Base-by-base conservation (phyloP, 139 green algal species). In the Chloropicon primus region DNA sequence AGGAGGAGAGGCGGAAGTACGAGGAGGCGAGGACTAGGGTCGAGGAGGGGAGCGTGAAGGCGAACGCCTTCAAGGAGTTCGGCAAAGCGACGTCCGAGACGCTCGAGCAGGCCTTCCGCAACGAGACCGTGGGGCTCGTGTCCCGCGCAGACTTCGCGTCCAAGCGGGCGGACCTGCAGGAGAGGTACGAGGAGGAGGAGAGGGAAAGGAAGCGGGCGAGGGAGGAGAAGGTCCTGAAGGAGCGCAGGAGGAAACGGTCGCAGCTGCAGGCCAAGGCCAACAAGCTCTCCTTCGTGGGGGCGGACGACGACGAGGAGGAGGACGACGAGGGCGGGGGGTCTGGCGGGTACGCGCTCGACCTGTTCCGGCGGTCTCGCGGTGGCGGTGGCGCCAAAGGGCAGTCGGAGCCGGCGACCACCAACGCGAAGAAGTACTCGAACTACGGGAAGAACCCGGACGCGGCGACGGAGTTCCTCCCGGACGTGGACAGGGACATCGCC, bases 81-180 rank as follows among this genome's bases (percentile, higher is more conserved):
- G 92, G 87, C 23, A 73, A 82, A 0, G 87, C 84, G 2, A 89
- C 80, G 0, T 81, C 85, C 26, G 91, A 96, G 83, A 83, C 84
- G 0, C 74, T 95, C 1, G 94, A 98, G 80, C 82, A 88, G 21
- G 94, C 92, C 1, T 97, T 98, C 84, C 96, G 96, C 83, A 91
- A 89, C 28, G 89, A 98, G 82, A 98, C 94, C 0, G 86, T 98
- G 25, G 94, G 94, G 0, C 85, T 98, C 22, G 93, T 98, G 0
- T 97, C 93, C 0, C 88, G 90, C 23, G 89, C 94, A 25, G 89
- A 98, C 81, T 98, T 97, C 82, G 80, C 95, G 22, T 84, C 93
- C 76, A 96, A 93, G 82, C 86, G 88, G 2, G 77, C 54, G 1
- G 94, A 86, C 0, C 81, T 97, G 0, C 81, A 91, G 75, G 86